phyloP scores from a whole-genome alignment of 2,329 filamentous ascomycete genomes.

The Dryadomyces quercivorus region DNA sequence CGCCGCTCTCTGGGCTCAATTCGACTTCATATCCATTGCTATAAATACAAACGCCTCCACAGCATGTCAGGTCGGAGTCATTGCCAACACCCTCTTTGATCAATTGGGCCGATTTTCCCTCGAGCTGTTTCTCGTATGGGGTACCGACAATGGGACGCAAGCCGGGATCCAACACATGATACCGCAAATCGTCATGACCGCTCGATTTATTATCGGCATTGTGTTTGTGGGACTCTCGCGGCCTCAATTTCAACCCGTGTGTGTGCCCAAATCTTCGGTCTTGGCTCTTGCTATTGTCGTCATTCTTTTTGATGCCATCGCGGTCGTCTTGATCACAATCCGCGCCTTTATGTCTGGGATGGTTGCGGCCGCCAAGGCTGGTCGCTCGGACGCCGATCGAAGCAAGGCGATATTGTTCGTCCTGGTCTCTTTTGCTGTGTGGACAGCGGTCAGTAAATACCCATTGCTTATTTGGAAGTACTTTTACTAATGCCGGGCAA shows the following conservation, averaged over 20 bases:
- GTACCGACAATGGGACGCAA: slow-evolving; percentile 24
- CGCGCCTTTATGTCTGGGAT: slow-evolving; percentile 26
- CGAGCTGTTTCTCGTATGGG: slow-evolving; percentile 43
- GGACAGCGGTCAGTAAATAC: slow-evolving; percentile 39
- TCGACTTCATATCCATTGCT: slow-evolving; percentile 37
- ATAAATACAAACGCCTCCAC: slow-evolving; percentile 28
- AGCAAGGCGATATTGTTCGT: slow-evolving; percentile 29
- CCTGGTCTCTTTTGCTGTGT: slow-evolving; percentile 33
- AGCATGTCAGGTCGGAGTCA: slow-evolving; percentile 38
- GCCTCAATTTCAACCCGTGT: slow-evolving; percentile 38
- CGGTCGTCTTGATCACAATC: slow-evolving; percentile 29
- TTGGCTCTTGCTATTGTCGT: slow-evolving; percentile 32
- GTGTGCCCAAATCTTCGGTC: slow-evolving; percentile 33
- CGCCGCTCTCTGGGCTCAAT: slow-evolving; percentile 40
- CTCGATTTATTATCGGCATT: slow-evolving; percentile 38
- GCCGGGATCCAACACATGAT: slow-evolving; percentile 24
- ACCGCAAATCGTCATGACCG: slow-evolving; percentile 33
- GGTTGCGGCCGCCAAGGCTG: slow-evolving; percentile 20
- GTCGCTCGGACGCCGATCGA: slow-evolving; percentile 16
- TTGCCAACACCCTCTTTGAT: slow-evolving; percentile 42
- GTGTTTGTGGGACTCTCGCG: slow-evolving; percentile 43
- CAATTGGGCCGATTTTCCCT: slow-evolving; percentile 41
- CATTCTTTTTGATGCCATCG: slow-evolving; percentile 31
- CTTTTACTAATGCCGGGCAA: neutral
- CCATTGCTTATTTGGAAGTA: no score